These are phyloP conservation scores for Tinospora cordifolia DNA, from an alignment of 164 flowering plant genomes.

Conservation along the genomic window DNA sequence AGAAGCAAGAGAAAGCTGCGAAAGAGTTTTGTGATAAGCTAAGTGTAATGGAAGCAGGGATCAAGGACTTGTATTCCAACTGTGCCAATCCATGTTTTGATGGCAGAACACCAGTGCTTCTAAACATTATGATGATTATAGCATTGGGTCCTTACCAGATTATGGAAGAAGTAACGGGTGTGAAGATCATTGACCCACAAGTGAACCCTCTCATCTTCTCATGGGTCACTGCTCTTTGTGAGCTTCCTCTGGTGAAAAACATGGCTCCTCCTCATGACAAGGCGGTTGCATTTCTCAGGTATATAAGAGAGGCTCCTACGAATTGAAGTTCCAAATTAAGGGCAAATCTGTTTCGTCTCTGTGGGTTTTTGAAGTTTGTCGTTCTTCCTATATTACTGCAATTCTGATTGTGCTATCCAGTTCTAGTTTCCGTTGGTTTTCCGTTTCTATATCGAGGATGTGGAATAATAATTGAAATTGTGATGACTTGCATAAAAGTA, in stretches of 20 bases:
- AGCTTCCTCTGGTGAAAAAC: conserved; percentile 12
- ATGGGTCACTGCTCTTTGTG: background rate
- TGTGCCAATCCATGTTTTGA: background rate
- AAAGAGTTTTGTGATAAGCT: conserved; percentile 11
- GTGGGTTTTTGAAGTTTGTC: no score
- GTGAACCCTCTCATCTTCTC: background rate
- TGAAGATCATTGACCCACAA: conserved; percentile 3
- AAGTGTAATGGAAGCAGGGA: conserved; percentile 21
- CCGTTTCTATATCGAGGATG: no score
- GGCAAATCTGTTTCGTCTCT: no score
- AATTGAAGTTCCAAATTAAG: no score
- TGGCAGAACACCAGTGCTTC: conserved; percentile 4
- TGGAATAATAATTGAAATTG: no score
- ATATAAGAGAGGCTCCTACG: background rate
- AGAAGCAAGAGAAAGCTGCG: conserved; percentile 14
- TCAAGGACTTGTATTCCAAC: conserved; percentile 7
- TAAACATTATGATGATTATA: conserved; percentile 11
- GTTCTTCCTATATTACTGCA: no score
- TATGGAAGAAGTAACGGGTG: conserved; percentile 9
- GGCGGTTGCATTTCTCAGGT: conserved; percentile 8
- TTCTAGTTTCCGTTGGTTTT: no score
- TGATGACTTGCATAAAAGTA: no score
- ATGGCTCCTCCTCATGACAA: conserved; percentile 10
- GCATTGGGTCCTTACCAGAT: conserved; percentile 7
- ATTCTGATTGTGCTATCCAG: no score